Evolutionary conservation across 495 filamentous ascomycete genomes (phyloP), one percentile per base, ranked within the genome.

Genomic region (Thozetella sp.): DNA sequence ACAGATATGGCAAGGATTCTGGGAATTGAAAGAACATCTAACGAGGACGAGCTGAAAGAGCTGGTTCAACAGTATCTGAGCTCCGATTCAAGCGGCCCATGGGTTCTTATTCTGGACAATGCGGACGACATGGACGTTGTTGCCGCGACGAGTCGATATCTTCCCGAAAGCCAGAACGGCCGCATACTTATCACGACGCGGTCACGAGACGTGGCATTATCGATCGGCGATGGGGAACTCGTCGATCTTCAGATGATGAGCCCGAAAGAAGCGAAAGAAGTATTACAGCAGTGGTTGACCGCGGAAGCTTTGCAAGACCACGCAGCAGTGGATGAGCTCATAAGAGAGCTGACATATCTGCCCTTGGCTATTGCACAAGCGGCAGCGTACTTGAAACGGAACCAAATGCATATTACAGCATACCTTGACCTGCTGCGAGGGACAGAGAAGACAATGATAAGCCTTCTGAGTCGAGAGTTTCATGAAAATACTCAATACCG

Each of bases 381-480:
- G 13, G 71, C 67, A 1, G 74, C 77, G 1, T 83, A 76, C 46
- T 25, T 83, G 6, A 83, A 82, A 26, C 60, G 65, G 3, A 83
- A 80, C 20, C 43, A 63, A 12, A 67, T 73, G 3, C 51, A 65
- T 0, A n/a, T 84, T 11, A 6, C 48, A 0, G 57, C 69, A 17
- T 88, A 88, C 53, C 56, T 84, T 17, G 4, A 37, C 0, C 74
- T 85, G 1, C 63, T 84, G 0, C 62, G 68, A 22, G 72, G 76
- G 0, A 73, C 74, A 17, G 76, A 83, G 24, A 52, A 76, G 30
- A 68, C 75, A 15, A 59, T 59, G 19, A 30, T 79, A 10, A 66
- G 71, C 20, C 64, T 86, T 4, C 60, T 86, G 12, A 82, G 77
- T 55, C 62, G 74, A 63, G 82, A 84, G 3, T 88, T 84, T 54